A percentile compares a stretch with the other conserved stretches of the same genome.
Conservation (phyloP, 1,139 yeast species). For the Geotrichum reessii region DNA sequence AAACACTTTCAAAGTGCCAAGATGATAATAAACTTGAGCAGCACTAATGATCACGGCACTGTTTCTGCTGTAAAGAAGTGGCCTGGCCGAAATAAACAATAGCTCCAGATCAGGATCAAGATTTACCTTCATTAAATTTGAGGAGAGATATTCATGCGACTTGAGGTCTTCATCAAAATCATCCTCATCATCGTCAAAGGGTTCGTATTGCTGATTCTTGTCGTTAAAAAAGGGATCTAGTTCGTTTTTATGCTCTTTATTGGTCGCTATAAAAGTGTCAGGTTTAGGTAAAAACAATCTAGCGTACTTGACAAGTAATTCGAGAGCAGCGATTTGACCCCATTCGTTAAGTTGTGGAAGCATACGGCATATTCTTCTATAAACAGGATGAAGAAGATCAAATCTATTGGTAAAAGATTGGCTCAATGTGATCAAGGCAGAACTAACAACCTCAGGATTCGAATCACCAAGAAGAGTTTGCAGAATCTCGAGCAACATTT, state of each 20-base stretch:
- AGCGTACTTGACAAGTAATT: slow-evolving; percentile 60
- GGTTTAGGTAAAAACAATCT: slow-evolving; percentile 57
- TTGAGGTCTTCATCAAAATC: slow-evolving; percentile 15
- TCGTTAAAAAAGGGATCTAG: slow-evolving; percentile 16
- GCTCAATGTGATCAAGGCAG: slow-evolving; percentile 57
- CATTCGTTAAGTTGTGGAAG: slow-evolving; percentile 64
- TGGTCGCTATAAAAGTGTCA: slow-evolving; percentile 21
- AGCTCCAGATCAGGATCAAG: slow-evolving; percentile 54
- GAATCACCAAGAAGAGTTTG: slow-evolving; percentile 56
- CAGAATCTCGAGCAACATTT: slow-evolving; percentile 48
- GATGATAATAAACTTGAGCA: slow-evolving; percentile 48
- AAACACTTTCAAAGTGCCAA: slow-evolving; percentile 51
- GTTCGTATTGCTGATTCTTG: slow-evolving; percentile 9
- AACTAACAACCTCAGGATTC: slow-evolving; percentile 60
- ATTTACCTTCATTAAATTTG: slow-evolving; percentile 18
- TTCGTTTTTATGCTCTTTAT: slow-evolving; percentile 7
- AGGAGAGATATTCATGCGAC: neutral
- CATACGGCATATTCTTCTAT: slow-evolving; percentile 53
- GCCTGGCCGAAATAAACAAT: slow-evolving; percentile 45
- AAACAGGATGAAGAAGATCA: slow-evolving; percentile 67
- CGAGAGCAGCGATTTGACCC: slow-evolving; percentile 60
- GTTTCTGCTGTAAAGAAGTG: slow-evolving; percentile 47
- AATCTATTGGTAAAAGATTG: slow-evolving; percentile 53
- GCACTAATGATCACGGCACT: slow-evolving; percentile 61
- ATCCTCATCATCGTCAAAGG: slow-evolving; percentile 21